Conservation (phyloP, 192 early-diverging fungal species). For the Coemansia sp. region DNA sequence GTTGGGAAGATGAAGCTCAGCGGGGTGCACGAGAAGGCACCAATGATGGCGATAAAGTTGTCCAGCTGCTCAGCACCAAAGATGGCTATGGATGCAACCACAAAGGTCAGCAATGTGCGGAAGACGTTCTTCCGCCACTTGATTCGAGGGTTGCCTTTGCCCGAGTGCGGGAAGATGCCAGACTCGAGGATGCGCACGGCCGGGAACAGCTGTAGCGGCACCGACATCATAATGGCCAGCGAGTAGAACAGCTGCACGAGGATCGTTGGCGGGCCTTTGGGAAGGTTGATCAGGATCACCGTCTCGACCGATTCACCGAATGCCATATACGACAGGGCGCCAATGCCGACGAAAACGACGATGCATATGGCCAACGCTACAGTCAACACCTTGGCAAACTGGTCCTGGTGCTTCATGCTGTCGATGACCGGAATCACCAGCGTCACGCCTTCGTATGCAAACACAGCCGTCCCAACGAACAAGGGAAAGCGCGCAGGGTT, state of each 20-base stretch:
- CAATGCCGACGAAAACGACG: constrained; percentile 75
- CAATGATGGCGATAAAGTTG: constrained; percentile 83
- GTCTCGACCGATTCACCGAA: constrained; percentile 86
- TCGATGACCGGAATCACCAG: constrained; percentile 70
- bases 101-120: constrained; percentile 62
- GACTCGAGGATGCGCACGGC: constrained; percentile 89
- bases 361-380: constrained; percentile 75
- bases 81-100: constrained; percentile 74
- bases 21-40: constrained; percentile 75
- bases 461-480: constrained; percentile 94
- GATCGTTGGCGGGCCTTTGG: constrained; percentile 61
- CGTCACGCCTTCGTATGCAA: constrained; percentile 87
- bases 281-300: constrained; percentile 85
- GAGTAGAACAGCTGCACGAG: constrained; percentile 84
- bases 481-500: constrained; percentile 79
- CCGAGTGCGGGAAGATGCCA: constrained; percentile 76
- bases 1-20: constrained; percentile 85
- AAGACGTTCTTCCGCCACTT: constrained; percentile 90
- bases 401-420: constrained; percentile 83
- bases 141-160: constrained; percentile 71
- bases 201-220: constrained; percentile 90
- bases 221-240: constrained; percentile 91
- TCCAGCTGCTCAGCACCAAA: constrained; percentile 78
- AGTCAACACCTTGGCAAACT: constrained; percentile 78
- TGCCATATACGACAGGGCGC: constrained; percentile 77